Base-by-base conservation (phyloP, 2,329 filamentous ascomycete genomes). In the Chrysoporthe cubensis region DNA sequence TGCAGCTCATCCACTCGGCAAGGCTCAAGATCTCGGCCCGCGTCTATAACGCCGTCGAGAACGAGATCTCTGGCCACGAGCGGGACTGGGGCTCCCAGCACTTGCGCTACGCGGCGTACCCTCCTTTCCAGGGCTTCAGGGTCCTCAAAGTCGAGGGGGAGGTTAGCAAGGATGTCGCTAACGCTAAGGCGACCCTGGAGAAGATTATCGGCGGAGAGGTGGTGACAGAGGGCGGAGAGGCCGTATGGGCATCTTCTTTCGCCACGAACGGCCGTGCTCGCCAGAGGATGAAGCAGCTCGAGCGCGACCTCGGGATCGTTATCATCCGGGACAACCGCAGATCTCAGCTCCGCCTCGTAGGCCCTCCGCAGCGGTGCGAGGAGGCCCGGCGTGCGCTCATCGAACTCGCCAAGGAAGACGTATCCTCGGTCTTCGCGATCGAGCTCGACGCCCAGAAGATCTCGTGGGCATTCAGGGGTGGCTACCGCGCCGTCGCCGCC, bases 121-220 rank as follows among this genome's bases (percentile, higher is more conserved):
- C 70, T 43, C 62, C 72, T 9, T 26, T 64, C 2, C 70, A 74
- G 32, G 74, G 73, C 50, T 77, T 78, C 58, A 74, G 73, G 4
- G 73, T 76, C 5, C 65, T 83, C 43, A 80, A 78, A 65, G 68
- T 83, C 21, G 80, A 81, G 69, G 78, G 80, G 0, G 74, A 77
- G 4, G 66, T 71, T 32, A 69, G 70, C 5, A 72, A 74, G 57
- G 67, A 71, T 1, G 75, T 82, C 5, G 74, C 73, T 1, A 66
- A 69, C 9, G 78, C 79, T 2, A 79, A 78, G 37, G 37, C 9
- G 1, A 40, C 37, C 37, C 4, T 40, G 37, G 37, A 40, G 37
- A 40, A 9, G 9, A 75, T 81, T 9, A 60, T 82, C 37, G 67
- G 67, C 9, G 81, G 80, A 4, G 69, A 65, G 3, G 66, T 78